Evolutionary conservation across 2,329 filamentous ascomycete species (phyloP), one percentile per base, ranked within the genome.

Genomic region (Berkeleyomyces basicola): DNA sequence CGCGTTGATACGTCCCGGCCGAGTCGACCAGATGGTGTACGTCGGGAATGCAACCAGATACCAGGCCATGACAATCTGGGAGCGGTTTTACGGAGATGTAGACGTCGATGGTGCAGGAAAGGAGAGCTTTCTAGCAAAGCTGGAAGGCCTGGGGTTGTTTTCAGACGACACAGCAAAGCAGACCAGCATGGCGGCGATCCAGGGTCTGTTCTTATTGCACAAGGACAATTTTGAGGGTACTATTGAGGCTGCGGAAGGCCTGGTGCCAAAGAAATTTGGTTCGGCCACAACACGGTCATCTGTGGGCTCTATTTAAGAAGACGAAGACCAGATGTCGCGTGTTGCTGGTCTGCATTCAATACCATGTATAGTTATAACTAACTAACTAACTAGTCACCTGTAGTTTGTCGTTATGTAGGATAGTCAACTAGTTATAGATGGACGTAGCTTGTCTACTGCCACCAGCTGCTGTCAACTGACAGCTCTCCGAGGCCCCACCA

Each of bases 121-220:
- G 68, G 74, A 80, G 68, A 76, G 79, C 16, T 97, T 99, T 75
- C 73, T 97, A 66, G 70, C 78, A 31, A 82, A 82, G 65, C 80
- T 95, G 10, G 79, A 83, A 53, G 79, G 84, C 58, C 76, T 93
- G 14, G 86, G 86, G 0, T 73, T 96, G 36, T 82, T 95, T 61
- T 80, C 83, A 16, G 77, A 81, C 2, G 64, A 61, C 36, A 77
- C 74, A 3, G 73, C 75, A 47, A 76, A 77, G 57, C 76, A 76
- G 64, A 88, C 90, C 14, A 97, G 91, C 71, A 91, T 92, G 3
- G 93, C 93, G 37, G 90, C 90, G 31, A 83, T 99, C 39, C 93
- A 99, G 73, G 93, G 93, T 0, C 74, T 99, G 53, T 99, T 99
- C 73, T 73, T 97, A 72, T 95, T 95, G 72, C 95, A 97, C 74